Evolutionary conservation across 192 early-diverging fungal species (phyloP).

Genomic region (Backusella tarrabulga): DNA sequence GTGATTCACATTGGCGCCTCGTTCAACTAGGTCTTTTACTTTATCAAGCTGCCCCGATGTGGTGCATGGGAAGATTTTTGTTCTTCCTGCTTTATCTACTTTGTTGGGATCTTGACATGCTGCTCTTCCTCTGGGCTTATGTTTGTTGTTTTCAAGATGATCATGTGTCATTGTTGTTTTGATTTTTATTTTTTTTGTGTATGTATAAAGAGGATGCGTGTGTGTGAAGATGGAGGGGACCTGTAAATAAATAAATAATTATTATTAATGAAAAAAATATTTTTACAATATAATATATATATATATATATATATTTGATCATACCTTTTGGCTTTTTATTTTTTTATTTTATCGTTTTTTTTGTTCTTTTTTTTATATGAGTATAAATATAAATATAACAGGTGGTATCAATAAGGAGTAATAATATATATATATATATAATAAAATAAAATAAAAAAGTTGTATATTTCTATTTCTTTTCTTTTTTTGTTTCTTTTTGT

Average conservation of each 20-base stretch:
- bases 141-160: background rate
- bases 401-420: slow-evolving; percentile 1
- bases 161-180: slow-evolving; percentile 5
- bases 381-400: background rate
- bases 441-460: background rate
- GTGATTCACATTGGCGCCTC: slow-evolving; percentile 61
- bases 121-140: slow-evolving; percentile 8
- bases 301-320: background rate
- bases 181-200: background rate
- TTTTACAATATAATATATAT: background rate
- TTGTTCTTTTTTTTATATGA: background rate
- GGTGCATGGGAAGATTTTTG: slow-evolving; percentile 50
- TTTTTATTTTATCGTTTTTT: background rate
- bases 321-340: background rate
- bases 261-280: background rate
- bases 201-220: background rate
- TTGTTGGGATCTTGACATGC: slow-evolving; percentile 30
- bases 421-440: background rate
- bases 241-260: background rate
- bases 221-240: background rate
- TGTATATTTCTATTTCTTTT: background rate
- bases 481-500: background rate
- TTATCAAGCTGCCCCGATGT: slow-evolving; percentile 60
- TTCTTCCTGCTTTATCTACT: slow-evolving; percentile 49
- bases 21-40: slow-evolving; percentile 49